phyloP scores from a whole-genome alignment of 495 filamentous ascomycete genomes.

The Penicillium lagena region DNA sequence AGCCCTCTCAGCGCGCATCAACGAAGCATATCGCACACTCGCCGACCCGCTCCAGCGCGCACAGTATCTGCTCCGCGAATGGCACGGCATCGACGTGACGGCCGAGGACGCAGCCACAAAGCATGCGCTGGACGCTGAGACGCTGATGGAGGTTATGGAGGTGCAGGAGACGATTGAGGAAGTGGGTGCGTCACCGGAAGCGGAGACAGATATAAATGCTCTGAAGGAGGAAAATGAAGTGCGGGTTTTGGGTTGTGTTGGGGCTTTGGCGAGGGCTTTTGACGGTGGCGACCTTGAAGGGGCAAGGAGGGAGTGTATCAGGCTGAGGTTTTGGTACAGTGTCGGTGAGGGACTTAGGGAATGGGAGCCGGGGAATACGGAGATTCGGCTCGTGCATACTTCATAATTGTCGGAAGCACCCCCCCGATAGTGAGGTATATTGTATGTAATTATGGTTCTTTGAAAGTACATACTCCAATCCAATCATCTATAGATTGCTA shows the following conservation, averaged over 20 bases:
- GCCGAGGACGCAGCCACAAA: constrained; percentile 61
- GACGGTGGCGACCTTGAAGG: constrained; percentile 53
- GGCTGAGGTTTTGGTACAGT: constrained; percentile 88
- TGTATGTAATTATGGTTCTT: neutral
- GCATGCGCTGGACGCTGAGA: constrained; percentile 58
- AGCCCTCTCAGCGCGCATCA: constrained; percentile 69
- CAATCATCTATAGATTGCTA: neutral
- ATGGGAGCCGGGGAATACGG: constrained; percentile 73
- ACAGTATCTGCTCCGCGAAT: constrained; percentile 68
- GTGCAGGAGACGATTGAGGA: constrained; percentile 79
- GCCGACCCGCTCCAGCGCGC: constrained; percentile 68
- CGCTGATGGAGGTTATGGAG: constrained; percentile 86
- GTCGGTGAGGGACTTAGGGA: constrained; percentile 70
- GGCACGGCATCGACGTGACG: constrained; percentile 65
- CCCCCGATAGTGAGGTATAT: neutral
- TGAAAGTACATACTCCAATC: neutral
- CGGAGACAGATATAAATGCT: constrained; percentile 55
- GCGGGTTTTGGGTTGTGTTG: constrained; percentile 55
- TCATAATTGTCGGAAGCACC: neutral
- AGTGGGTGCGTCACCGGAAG: constrained; percentile 37
- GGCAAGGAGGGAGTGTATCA: constrained; percentile 65
- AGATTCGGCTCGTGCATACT: constrained; percentile 56
- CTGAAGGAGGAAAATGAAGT: constrained; percentile 61
- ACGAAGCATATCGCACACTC: constrained; percentile 84
- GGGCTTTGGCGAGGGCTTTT: constrained; percentile 56